Conservation (phyloP, 306 rosid genomes). For the Macrotyloma uniflorum region DNA sequence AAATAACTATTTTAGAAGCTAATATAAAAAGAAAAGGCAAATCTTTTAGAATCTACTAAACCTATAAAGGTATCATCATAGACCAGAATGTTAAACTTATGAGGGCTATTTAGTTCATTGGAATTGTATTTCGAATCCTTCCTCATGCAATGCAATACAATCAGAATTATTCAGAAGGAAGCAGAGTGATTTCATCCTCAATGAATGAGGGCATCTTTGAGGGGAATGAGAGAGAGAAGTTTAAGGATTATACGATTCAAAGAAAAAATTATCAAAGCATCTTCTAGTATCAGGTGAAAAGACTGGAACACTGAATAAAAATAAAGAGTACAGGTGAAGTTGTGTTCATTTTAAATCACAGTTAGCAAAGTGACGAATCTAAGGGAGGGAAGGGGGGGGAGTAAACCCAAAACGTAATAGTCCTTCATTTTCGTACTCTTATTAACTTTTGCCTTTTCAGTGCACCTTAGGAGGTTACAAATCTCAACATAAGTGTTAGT, state of each 20-base stretch:
- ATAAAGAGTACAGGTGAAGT: constrained; percentile 6
- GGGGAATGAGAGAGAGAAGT: constrained; percentile 7
- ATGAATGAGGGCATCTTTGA: not conserved
- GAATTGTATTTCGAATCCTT: constrained; percentile 9
- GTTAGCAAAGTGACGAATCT: too few species aligned
- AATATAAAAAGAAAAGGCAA: not conserved
- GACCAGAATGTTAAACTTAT: not conserved
- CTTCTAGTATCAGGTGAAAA: constrained; percentile 1
- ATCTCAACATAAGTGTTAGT: too few species aligned
- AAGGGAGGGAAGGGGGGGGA: too few species aligned
- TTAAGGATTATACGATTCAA: not conserved
- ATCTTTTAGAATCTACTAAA: not conserved
- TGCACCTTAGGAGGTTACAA: too few species aligned
- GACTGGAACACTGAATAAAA: constrained; percentile 8
- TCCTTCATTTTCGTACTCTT: too few species aligned
- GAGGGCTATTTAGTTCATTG: not conserved
- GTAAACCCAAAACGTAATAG: too few species aligned
- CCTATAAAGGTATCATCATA: constrained; percentile 13
- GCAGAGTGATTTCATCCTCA: constrained; percentile 17
- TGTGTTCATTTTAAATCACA: not conserved
- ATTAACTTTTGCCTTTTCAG: too few species aligned
- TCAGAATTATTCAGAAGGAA: not conserved
- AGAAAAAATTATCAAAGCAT: not conserved
- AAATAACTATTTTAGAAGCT: constrained; percentile 14
- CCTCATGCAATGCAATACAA: not conserved